phyloP scores from a whole-genome alignment of 2,329 filamentous ascomycete species.

The Colletotrichum agaves region DNA sequence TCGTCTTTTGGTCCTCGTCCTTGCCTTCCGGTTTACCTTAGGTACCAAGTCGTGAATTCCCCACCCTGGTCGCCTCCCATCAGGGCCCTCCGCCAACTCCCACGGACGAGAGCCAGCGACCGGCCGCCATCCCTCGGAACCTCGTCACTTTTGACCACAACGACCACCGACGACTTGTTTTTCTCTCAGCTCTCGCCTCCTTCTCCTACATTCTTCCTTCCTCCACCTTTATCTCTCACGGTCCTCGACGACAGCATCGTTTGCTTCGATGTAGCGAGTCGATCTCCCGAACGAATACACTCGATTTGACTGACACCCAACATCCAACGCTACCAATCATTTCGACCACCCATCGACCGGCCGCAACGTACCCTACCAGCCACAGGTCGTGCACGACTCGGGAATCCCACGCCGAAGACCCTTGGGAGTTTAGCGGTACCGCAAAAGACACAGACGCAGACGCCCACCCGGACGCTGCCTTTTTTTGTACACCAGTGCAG shows the following conservation, averaged over 20 bases:
- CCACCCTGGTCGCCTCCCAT: conserved; percentile 33
- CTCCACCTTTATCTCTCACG: background rate
- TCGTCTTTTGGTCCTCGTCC: conserved; percentile 5
- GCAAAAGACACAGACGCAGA: conserved; percentile 25
- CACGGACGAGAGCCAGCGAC: conserved; percentile 31
- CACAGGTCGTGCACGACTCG: conserved; percentile 34
- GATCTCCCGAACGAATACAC: background rate
- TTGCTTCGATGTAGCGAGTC: conserved; percentile 27
- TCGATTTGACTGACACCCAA: background rate
- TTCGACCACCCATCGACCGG: conserved; percentile 12
- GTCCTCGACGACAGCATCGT: background rate
- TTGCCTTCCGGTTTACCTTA: conserved; percentile 4
- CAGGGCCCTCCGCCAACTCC: conserved; percentile 25
- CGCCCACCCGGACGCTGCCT: conserved; percentile 15
- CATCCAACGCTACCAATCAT: background rate
- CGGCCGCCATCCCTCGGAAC: conserved; percentile 35
- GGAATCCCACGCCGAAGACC: conserved; percentile 29
- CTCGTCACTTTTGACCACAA: conserved; percentile 34
- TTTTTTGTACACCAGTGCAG: background rate
- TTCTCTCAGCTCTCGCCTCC: conserved; percentile 10
- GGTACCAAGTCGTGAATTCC: background rate
- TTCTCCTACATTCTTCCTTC: conserved; percentile 1
- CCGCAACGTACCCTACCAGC: conserved; percentile 17
- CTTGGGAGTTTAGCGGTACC: conserved; percentile 27
- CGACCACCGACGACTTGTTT: conserved; percentile 21